phyloP scores from a whole-genome alignment of 1,284 basidiomycete species.

The Pyrrhoderma lamaoense region DNA sequence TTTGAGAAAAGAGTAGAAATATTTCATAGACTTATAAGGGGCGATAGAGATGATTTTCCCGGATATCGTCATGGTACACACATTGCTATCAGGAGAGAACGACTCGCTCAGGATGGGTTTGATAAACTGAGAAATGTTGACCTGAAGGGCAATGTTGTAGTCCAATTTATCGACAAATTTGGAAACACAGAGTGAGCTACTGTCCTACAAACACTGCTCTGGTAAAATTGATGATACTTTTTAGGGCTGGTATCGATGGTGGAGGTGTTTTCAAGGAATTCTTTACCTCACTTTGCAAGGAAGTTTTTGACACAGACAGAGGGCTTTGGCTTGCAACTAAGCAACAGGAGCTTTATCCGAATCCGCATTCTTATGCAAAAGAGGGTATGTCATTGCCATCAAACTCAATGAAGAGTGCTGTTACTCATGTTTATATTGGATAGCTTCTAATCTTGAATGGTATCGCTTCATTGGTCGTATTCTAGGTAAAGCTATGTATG shows the following conservation, averaged over 20 bases:
- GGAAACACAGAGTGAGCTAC: slow-evolving; percentile 70
- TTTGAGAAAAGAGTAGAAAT: slow-evolving; percentile 88
- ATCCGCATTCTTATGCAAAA: slow-evolving; percentile 83
- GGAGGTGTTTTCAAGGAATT: slow-evolving; percentile 99
- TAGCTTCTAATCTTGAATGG: slow-evolving; percentile 84
- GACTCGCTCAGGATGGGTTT: slow-evolving; percentile 86
- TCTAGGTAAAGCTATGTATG: slow-evolving; percentile 93
- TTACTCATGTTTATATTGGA: slow-evolving; percentile 7
- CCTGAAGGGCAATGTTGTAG: slow-evolving; percentile 77
- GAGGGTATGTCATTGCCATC: slow-evolving; percentile 48
- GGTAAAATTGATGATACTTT: slow-evolving; percentile 11
- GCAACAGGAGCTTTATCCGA: slow-evolving; percentile 92
- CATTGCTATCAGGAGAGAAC: slow-evolving; percentile 65
- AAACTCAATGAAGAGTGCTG: not conserved
- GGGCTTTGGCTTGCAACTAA: slow-evolving; percentile 90
- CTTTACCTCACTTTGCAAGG: slow-evolving; percentile 83
- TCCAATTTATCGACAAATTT: slow-evolving; percentile 88
- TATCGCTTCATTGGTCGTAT: slow-evolving; percentile 92
- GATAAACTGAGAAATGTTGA: slow-evolving; percentile 68
- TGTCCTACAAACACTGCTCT: slow-evolving; percentile 11
- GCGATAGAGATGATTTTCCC: slow-evolving; percentile 1
- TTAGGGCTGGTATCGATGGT: slow-evolving; percentile 85
- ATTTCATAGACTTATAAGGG: slow-evolving; percentile 51
- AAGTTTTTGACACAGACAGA: slow-evolving; percentile 91
- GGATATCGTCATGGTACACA: slow-evolving; percentile 19